phyloP scores from a whole-genome alignment of 2,329 filamentous ascomycete genomes.

The Sphaerulina musiva region DNA sequence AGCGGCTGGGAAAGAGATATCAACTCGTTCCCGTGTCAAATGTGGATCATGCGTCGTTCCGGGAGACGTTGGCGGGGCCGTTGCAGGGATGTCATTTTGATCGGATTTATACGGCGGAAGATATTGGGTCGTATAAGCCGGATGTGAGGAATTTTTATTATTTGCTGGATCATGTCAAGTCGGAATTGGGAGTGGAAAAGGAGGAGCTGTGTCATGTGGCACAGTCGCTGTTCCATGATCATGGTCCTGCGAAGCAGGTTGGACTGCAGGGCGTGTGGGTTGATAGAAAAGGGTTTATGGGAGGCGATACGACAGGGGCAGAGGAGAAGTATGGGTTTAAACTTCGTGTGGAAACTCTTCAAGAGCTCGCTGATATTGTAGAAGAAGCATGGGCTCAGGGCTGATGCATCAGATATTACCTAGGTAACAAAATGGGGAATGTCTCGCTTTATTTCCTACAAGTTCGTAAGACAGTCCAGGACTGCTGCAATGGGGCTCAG shows the following conservation, averaged over 20 bases:
- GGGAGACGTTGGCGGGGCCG: conserved; percentile 42
- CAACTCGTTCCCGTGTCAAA: conserved; percentile 58
- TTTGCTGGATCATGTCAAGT: conserved; percentile 50
- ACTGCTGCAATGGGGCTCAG: too few species aligned
- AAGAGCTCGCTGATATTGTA: conserved; percentile 55
- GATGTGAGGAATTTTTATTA: conserved; percentile 58
- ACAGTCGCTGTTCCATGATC: conserved; percentile 61
- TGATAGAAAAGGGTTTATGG: conserved; percentile 47
- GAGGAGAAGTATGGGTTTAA: conserved; percentile 47
- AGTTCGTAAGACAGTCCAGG: too few species aligned
- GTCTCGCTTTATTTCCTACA: too few species aligned
- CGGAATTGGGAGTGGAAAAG: conserved; percentile 52
- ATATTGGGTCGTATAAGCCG: conserved; percentile 68
- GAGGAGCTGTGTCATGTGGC: conserved; percentile 60
- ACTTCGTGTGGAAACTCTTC: conserved; percentile 55
- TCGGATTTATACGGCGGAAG: conserved; percentile 61
- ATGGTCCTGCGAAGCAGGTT: conserved; percentile 56
- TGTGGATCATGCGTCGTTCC: conserved; percentile 51
- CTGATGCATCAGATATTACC: neutral
- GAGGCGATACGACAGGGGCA: conserved; percentile 37
- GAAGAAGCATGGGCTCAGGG: conserved; percentile 35
- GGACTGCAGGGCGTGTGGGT: conserved; percentile 62
- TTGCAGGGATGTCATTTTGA: conserved; percentile 55
- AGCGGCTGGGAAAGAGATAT: conserved; percentile 45
- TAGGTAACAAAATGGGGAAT: too few species aligned